A percentile compares a stretch with the other conserved stretches of the same genome.
phyloP scores from a whole-genome alignment of 169 alveolate genomes.

The Babesia bovis region DNA sequence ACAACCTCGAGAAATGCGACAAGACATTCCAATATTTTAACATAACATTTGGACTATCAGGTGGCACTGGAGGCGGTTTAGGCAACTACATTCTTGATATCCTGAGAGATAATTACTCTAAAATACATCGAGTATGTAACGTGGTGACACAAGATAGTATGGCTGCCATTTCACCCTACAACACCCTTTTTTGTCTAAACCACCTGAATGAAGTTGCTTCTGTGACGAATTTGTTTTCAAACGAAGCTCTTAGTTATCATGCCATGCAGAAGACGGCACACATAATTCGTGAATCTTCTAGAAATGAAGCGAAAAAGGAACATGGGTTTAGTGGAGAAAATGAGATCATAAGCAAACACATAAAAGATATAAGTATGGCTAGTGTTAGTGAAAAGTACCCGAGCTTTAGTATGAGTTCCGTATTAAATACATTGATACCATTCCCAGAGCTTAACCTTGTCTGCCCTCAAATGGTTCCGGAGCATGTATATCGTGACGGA shows the following conservation, averaged over 20 bases:
- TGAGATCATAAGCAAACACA: slow-evolving; percentile 5
- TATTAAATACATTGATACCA: slow-evolving; percentile 37
- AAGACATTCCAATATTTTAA: slow-evolving; percentile 95
- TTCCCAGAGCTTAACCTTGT: slow-evolving; percentile 30
- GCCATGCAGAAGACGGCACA: neutral
- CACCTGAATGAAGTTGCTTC: slow-evolving; percentile 14
- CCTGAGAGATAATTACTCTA: slow-evolving; percentile 85
- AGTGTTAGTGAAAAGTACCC: slow-evolving; percentile 16
- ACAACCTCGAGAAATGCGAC: slow-evolving; percentile 86
- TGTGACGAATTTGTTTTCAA: slow-evolving; percentile 30
- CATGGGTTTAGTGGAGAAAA: slow-evolving; percentile 16
- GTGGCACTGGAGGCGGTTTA: slow-evolving; percentile 99
- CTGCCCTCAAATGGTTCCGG: slow-evolving; percentile 34
- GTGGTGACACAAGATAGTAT: slow-evolving; percentile 31
- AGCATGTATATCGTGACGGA: neutral
- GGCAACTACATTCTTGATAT: slow-evolving; percentile 92
- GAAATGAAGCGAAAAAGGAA: neutral
- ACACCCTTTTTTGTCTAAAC: slow-evolving; percentile 35
- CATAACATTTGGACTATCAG: slow-evolving; percentile 94
- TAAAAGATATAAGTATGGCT: slow-evolving; percentile 21
- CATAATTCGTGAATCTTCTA: neutral
- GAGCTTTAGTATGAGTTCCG: slow-evolving; percentile 7
- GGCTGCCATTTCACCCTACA: slow-evolving; percentile 58
- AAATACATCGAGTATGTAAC: slow-evolving; percentile 62
- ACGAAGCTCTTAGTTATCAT: slow-evolving; percentile 25